These are phyloP conservation scores for Chalara sp. DNA, from an alignment of 2,329 filamentous ascomycete genomes.

Conservation along the genomic window DNA sequence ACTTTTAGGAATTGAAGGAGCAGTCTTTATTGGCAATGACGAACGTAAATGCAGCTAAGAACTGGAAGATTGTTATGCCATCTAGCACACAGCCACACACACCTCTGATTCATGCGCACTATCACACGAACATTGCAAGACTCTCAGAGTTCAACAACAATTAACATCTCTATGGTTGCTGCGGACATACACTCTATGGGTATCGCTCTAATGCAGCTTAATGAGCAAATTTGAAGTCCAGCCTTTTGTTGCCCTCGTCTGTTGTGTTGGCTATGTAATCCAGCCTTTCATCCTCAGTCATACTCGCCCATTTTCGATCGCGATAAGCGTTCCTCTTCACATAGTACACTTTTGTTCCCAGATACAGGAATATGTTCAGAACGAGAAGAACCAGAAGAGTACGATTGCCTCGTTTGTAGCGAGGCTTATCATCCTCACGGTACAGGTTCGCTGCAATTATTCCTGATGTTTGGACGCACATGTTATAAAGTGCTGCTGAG, in stretches of 20 bases:
- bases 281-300: conserved; percentile 38
- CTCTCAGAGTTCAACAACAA: too few relatives aligned
- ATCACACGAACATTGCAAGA: too few relatives aligned
- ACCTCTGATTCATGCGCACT: too few relatives aligned
- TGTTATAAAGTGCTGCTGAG: conserved; percentile 57
- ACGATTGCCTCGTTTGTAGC: conserved; percentile 48
- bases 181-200: too few relatives aligned
- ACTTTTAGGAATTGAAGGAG: too few relatives aligned
- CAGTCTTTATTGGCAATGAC: too few relatives aligned
- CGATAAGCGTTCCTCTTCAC: conserved; percentile 34
- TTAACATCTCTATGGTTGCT: too few relatives aligned
- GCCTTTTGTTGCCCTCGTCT: conserved; percentile 34
- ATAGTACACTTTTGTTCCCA: conserved; percentile 41
- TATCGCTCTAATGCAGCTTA: too few relatives aligned
- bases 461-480: conserved; percentile 38
- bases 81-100: too few relatives aligned
- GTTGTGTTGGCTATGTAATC: conserved; percentile 37
- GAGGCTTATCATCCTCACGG: conserved; percentile 35
- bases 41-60: too few relatives aligned
- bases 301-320: conserved; percentile 34
- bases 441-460: conserved; percentile 33
- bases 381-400: conserved; percentile 43
- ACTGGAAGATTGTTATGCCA: too few relatives aligned
- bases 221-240: conserved; percentile 17
- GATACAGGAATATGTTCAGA: conserved; percentile 39